Evolutionary conservation across 2,329 filamentous ascomycete species (phyloP), one percentile per base, ranked within the genome.

Genomic region (Cladophialophora carrionii): DNA sequence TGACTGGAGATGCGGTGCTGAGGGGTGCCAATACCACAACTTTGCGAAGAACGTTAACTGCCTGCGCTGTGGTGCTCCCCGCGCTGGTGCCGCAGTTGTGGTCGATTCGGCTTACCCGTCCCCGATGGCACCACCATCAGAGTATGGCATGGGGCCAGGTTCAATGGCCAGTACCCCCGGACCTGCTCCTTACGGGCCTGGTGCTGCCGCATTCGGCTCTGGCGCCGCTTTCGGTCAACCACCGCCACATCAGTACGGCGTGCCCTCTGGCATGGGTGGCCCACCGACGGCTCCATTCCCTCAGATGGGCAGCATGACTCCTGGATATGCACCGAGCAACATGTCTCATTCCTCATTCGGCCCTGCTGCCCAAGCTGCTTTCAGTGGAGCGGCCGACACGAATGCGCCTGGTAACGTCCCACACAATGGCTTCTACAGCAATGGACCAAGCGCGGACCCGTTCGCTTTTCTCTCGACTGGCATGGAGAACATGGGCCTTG

Each of bases 21-120:
- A 99, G 75, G 92, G 93, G 43, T 99, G 95, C 77, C 92, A 91
- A 64, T 99, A 99, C 79, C 95, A 99, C 83, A 99, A 99, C 82
- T 99, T 99, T 76, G 95, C 95, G 68, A 99, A 99, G 86, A 99
- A 99, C 74, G 94, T 98, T 64, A 96, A 92, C 80, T 99, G 95
- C 79, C 87, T 99, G 68, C 91, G 95, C 66, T 99, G 95, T 76
- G 95, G 95, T 77, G 95, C 94, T 60, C 96, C 92, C 77, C 91
- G 95, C 73, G 94, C 94, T 67, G 92, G 91, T 68, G 95, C 95
- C 65, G 93, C 94, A 17, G 91, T 99, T 57, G 92, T 98, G 64
- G 94, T 94, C 32, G 95, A 98, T 77, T 94, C 92, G 46, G 91
- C 91, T 51, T 96, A 95, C 79, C 90, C 91, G 14, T 93, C 91